Evolutionary conservation across 2,329 filamentous ascomycete species (phyloP), one percentile per base, ranked within the genome.

Genomic region (Colletotrichum gigasporum): DNA sequence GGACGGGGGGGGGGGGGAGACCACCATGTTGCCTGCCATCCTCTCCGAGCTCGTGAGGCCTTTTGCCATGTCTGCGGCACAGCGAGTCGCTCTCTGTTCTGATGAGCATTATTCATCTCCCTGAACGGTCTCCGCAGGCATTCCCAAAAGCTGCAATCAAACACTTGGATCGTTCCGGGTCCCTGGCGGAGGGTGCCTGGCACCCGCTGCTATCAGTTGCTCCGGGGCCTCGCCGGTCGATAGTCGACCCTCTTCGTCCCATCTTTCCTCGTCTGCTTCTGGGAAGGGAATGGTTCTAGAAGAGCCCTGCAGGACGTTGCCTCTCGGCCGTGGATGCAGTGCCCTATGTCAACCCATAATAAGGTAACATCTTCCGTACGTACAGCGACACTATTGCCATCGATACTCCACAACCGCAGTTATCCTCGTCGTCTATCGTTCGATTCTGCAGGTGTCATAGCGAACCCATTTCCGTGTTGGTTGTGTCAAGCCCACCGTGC

Each of bases 81-180:
- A 9, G 32, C 20, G 20, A 42, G 7, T 52, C 5, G 35, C 26
- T n/a, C 47, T 59, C 14, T 22, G 5, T 18, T 47, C 28, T 20
- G 55, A 30, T 4, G 11, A 34, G 47, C 61, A 60, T 64, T 52
- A 47, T 22, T 60, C 61, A 64, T 64, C 55, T 60, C 47, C 47
- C 47, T 54, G 41, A 32, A 60, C 24, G 41, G 55, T 28, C 26
- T 47, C 47, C 7, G 32, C 47, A 37, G 20, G 12, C 10, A 22
- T 16, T 2, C 16, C 22, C 24, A 18, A 37, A 45, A 39, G 39
- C 55, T 60, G 45, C 16, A 58, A 45, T 37, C 35, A 44, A 44
- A 11, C 9, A 44, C 47, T 26, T 28, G n/a, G 20, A 28, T 30
- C 22, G 12, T 8, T 37, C 45, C n/a, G 39, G 28, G 12, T n/a